A percentile compares a stretch with the other conserved stretches of the same genome.
phyloP scores from a whole-genome alignment of 495 filamentous ascomycete genomes.

The Annulohypoxylon stygium region DNA sequence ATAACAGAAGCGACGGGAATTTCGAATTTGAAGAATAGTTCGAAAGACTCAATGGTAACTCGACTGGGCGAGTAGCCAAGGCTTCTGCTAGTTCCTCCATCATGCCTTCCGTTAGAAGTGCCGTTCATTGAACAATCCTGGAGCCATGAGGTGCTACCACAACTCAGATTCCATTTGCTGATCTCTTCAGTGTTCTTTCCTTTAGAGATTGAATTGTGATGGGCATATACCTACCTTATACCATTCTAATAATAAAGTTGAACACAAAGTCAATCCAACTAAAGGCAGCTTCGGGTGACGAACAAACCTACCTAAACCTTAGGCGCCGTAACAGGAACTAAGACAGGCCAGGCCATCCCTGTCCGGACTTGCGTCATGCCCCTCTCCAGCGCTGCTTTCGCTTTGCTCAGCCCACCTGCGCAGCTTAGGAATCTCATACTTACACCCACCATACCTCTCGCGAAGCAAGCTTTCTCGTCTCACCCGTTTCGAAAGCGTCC shows the following conservation, averaged over 20 bases:
- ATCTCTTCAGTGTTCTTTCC: constrained; percentile 7
- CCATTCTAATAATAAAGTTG: constrained; percentile 24
- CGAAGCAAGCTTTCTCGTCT: constrained; percentile 8
- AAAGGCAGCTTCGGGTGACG: constrained; percentile 22
- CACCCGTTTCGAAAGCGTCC: neutral
- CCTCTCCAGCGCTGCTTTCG: constrained; percentile 32
- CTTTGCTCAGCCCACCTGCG: constrained; percentile 36
- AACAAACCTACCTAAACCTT: constrained; percentile 25
- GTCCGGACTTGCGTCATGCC: constrained; percentile 49
- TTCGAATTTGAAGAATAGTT: neutral
- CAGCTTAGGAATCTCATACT: constrained; percentile 6
- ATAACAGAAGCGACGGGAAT: neutral
- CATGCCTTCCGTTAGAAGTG: constrained; percentile 5
- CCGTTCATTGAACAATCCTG: neutral
- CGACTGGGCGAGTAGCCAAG: neutral
- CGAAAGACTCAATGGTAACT: neutral
- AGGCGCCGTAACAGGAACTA: constrained; percentile 32
- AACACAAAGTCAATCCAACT: constrained; percentile 7
- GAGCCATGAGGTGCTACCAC: neutral
- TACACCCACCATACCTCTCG: neutral
- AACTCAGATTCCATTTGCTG: neutral
- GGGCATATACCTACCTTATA: neutral
- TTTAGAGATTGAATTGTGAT: neutral
- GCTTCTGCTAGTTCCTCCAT: neutral
- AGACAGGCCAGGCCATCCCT: constrained; percentile 31